Evolutionary conservation across 306 rosid species (phyloP).

Genomic region (Mimosa pudica): DNA sequence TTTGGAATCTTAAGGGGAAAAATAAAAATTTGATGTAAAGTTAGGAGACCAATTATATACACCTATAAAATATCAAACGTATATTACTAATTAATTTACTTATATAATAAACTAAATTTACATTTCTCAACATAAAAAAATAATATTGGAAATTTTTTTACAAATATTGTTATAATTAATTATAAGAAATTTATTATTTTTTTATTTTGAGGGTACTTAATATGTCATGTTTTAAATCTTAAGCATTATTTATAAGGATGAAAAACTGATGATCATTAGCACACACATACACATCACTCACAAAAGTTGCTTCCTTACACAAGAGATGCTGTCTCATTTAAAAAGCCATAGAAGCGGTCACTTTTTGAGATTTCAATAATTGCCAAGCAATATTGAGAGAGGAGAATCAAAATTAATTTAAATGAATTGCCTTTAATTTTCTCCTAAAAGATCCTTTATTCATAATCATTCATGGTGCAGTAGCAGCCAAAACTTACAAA

Average conservation of each 20-base stretch:
- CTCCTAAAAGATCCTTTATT: background rate
- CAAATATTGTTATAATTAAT: background rate
- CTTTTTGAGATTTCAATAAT: background rate
- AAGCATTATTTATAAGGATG: background rate
- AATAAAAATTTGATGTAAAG: too few species aligned
- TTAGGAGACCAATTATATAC: too few species aligned
- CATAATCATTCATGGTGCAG: background rate
- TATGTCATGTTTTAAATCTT: background rate
- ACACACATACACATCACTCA: background rate
- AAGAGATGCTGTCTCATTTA: conserved; percentile 1
- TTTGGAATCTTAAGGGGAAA: too few species aligned
- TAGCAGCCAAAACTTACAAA: background rate
- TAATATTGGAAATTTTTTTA: background rate
- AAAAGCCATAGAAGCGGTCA: background rate
- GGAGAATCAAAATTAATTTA: background rate
- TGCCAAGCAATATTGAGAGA: background rate
- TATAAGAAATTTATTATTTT: background rate
- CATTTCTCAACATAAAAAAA: background rate
- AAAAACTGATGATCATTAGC: background rate
- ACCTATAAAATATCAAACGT: background rate
- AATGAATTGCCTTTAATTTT: background rate
- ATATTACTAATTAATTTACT: background rate
- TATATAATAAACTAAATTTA: background rate
- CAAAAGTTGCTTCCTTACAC: background rate
- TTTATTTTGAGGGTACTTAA: background rate